phyloP scores from a whole-genome alignment of 2,329 filamentous ascomycete genomes.

The Geosmithia putterillii region DNA sequence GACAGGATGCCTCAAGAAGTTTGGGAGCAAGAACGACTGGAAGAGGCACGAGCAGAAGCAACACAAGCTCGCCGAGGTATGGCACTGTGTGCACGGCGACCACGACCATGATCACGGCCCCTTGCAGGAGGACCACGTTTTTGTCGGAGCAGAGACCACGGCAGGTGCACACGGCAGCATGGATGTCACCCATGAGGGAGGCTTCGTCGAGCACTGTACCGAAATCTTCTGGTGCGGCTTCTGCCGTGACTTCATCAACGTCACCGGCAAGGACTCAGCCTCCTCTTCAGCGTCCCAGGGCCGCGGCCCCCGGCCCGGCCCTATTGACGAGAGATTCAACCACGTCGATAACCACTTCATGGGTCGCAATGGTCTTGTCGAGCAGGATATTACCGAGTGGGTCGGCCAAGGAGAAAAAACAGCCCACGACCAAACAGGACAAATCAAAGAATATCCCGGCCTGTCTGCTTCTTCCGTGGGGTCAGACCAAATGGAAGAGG shows the following conservation, averaged over 20 bases:
- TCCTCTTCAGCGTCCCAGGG: background rate
- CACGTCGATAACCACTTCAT: constrained; percentile 68
- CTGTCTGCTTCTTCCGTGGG: too few species aligned
- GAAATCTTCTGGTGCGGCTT: constrained; percentile 81
- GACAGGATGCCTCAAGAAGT: constrained; percentile 52
- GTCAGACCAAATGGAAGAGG: too few species aligned
- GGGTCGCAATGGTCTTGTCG: constrained; percentile 27
- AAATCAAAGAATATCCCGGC: too few species aligned
- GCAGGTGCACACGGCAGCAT: too few species aligned
- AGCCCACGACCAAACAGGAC: too few species aligned
- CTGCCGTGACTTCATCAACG: constrained; percentile 46
- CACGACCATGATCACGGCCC: constrained; percentile 24
- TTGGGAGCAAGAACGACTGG: constrained; percentile 93
- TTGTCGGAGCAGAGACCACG: too few species aligned
- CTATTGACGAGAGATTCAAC: constrained; percentile 30
- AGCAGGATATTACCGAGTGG: constrained; percentile 19
- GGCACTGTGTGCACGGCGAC: too few species aligned
- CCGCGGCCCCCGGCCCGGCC: background rate
- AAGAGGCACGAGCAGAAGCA: constrained; percentile 79
- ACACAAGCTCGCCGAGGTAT: constrained; percentile 60
- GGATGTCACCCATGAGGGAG: too few species aligned
- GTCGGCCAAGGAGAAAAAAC: too few species aligned
- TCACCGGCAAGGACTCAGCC: constrained; percentile 22
- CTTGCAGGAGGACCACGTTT: too few species aligned
- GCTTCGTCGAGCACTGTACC: constrained; percentile 47